These are phyloP conservation scores for Ehretia macrophylla DNA, from an alignment of 257 asterid genomes.

Conservation along the genomic window DNA sequence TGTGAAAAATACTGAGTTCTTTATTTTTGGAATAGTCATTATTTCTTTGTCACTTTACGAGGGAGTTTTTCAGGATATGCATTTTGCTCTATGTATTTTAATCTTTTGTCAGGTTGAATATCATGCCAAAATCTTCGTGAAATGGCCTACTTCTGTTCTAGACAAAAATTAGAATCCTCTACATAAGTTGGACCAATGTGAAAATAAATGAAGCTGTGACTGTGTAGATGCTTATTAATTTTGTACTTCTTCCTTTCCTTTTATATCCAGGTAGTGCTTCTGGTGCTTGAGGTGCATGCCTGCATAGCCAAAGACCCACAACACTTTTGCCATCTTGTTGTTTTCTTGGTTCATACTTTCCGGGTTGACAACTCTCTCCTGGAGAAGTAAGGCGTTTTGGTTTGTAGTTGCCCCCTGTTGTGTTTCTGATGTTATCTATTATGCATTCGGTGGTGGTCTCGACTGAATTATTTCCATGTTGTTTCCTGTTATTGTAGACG, in stretches of 20 bases:
- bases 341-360: conserved; percentile 68
- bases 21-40: neutral
- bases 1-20: neutral
- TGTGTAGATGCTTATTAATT: neutral
- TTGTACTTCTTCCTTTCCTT: neutral
- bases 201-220: neutral
- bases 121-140: neutral
- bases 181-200: neutral
- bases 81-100: neutral
- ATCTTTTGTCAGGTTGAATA: neutral
- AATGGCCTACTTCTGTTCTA: neutral
- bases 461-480: conserved; percentile 2
- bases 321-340: conserved; percentile 78
- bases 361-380: conserved; percentile 77
- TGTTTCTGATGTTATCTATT: neutral
- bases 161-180: neutral
- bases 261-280: conserved; percentile 75
- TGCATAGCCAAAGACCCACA: conserved; percentile 85
- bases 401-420: neutral
- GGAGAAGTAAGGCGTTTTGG: conserved; percentile 62
- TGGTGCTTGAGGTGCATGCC: conserved; percentile 98
- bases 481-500: conserved; percentile 52
- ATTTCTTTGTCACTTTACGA: no score
- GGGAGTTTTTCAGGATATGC: no score
- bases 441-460: neutral